These are phyloP conservation scores for Mycena galericulata DNA, from an alignment of 768 basidiomycete species.

Conservation along the genomic window DNA sequence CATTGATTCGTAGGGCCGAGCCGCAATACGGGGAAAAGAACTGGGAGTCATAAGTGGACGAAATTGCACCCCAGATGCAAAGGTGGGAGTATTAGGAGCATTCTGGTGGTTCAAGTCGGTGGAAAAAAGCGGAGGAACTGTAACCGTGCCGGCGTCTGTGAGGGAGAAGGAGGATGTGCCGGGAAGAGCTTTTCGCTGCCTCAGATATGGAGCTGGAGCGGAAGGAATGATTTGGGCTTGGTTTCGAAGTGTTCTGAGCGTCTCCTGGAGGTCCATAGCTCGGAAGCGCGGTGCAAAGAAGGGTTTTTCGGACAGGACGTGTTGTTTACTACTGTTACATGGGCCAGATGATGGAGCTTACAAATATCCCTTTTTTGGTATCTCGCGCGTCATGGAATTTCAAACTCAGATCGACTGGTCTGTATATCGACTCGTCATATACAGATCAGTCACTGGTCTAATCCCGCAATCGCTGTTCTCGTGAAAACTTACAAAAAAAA, in stretches of 20 bases:
- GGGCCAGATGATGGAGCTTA: background rate
- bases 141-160: background rate
- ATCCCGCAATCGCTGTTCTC: no score
- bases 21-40: background rate
- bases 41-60: background rate
- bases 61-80: background rate
- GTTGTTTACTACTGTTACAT: constrained; percentile 1
- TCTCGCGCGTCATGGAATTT: no score
- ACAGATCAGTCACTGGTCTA: no score
- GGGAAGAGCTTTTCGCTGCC: background rate
- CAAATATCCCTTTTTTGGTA: no score
- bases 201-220: background rate
- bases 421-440: no score
- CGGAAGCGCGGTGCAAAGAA: background rate
- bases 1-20: no score
- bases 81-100: background rate
- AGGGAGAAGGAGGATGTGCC: background rate
- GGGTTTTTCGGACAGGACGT: background rate
- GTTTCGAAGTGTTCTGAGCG: background rate
- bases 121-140: background rate
- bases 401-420: no score
- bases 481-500: no score
- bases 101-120: background rate
- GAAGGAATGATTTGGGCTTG: background rate
- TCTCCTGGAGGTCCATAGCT: background rate